Evolutionary conservation across 2,329 filamentous ascomycete genomes (phyloP), one percentile per base, ranked within the genome.

Genomic region (Bimuria novae-zelandiae): DNA sequence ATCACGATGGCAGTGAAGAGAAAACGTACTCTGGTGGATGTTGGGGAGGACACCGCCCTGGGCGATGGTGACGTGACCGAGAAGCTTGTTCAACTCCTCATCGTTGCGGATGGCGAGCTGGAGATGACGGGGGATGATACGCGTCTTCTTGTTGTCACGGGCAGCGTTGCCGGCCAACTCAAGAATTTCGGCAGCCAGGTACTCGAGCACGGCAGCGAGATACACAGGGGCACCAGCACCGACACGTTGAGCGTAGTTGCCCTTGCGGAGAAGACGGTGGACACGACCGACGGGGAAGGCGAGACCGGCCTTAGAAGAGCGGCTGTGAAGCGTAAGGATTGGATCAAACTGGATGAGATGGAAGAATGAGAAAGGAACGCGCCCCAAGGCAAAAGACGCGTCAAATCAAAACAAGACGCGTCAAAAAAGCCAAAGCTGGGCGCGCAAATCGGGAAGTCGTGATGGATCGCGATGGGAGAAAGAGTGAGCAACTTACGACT

Each of bases 111-210:
- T 99, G 80, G 94, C 94, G 69, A 99, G 91, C 84, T 99, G 94
- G 42, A 99, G 87, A 80, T 99, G 94, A 80, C 94, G 92, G 64
- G 94, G 94, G 58, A 97, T 99, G 82, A 99, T 99, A 89, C 94
- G 92, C 63, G 93, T 99, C 89, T 97, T 97, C 90, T 99, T 99
- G 88, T 97, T 97, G 83, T 99, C 94, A 71, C 94, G 93, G 62
- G 94, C 94, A 72, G 94, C 94, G 79, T 99, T 99, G 71, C 94
- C 94, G 77, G 94, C 94, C 81, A 99, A 82, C 82, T 99, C 94
- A 74, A 99, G 92, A 70, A 99, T 97, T 84, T 99, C 94, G 65
- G 94, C 94, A 68, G 94, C 93, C 55, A 99, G 89, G 77, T 99
- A 99, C 82, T 99, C 94, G 44, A 99, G 91, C 51, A 99, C 94